phyloP scores from a whole-genome alignment of 768 basidiomycete genomes.

The Boletus huronensis region DNA sequence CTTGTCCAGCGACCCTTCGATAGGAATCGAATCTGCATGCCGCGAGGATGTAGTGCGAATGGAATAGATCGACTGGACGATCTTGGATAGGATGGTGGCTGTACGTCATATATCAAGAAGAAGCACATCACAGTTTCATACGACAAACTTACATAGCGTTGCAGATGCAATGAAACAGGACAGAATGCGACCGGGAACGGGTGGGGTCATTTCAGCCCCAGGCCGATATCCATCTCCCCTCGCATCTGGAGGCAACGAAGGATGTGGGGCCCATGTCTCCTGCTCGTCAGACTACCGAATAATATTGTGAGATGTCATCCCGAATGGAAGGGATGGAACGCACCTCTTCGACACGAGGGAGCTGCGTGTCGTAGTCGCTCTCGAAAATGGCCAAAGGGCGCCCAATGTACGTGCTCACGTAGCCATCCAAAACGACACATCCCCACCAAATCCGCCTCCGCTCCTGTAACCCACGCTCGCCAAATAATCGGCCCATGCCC shows the following conservation, averaged over 20 bases:
- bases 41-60: constrained; percentile 54
- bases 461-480: constrained; percentile 59
- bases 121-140: neutral
- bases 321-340: neutral
- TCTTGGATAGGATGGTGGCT: constrained; percentile 68
- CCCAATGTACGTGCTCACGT: constrained; percentile 76
- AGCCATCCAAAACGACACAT: constrained; percentile 76
- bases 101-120: constrained; percentile 12
- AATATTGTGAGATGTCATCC: constrained; percentile 5
- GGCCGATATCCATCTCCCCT: constrained; percentile 30
- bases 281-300: constrained; percentile 56
- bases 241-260: constrained; percentile 30
- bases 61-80: constrained; percentile 70
- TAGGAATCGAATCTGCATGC: constrained; percentile 50
- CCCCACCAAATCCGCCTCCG: constrained; percentile 75
- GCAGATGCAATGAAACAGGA: constrained; percentile 82
- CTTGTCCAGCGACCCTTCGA: constrained; percentile 64
- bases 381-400: constrained; percentile 74
- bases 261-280: constrained; percentile 50
- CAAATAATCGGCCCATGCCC: constrained; percentile 57
- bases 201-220: constrained; percentile 12
- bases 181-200: constrained; percentile 48
- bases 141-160: constrained; percentile 51
- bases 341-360: constrained; percentile 63
- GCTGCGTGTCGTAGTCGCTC: constrained; percentile 68